Evolutionary conservation across 1,284 basidiomycete genomes (phyloP).

Genomic region (Trichosporon sp.): DNA sequence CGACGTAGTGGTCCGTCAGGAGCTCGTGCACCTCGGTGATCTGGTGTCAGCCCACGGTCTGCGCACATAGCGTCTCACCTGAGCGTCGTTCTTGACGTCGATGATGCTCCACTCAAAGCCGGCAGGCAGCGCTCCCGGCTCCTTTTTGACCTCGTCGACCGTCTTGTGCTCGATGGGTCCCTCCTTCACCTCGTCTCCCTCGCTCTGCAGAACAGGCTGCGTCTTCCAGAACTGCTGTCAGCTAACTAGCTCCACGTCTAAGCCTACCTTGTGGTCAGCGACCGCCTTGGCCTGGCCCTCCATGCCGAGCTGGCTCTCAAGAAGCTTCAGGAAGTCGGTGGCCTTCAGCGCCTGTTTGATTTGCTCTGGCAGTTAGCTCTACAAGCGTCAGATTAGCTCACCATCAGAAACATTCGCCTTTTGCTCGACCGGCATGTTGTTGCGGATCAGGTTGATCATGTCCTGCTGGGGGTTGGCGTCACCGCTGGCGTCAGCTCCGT

Average conservation of each 20-base stretch:
- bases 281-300: slow-evolving; percentile 65
- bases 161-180: slow-evolving; percentile 80
- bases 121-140: slow-evolving; percentile 80
- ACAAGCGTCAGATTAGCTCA: background rate
- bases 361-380: slow-evolving; percentile 29
- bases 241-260: background rate
- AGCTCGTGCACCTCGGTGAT: slow-evolving; percentile 89
- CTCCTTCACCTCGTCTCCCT: slow-evolving; percentile 61
- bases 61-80: slow-evolving; percentile 55
- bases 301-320: slow-evolving; percentile 45
- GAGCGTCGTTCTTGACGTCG: slow-evolving; percentile 70
- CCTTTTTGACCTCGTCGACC: slow-evolving; percentile 73
- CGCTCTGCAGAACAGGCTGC: slow-evolving; percentile 80
- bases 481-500: slow-evolving; percentile 2
- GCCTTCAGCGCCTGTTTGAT: slow-evolving; percentile 48
- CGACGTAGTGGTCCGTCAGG: slow-evolving; percentile 90
- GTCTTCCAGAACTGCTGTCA: slow-evolving; percentile 80
- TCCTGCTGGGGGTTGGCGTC: slow-evolving; percentile 9
- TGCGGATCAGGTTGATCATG: slow-evolving; percentile 15
- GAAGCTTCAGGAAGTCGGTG: slow-evolving; percentile 50
- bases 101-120: slow-evolving; percentile 90
- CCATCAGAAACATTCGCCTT: slow-evolving; percentile 5
- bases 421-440: slow-evolving; percentile 11
- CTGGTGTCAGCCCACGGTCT: slow-evolving; percentile 49
- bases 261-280: slow-evolving; percentile 75